Conservation (phyloP, 2,329 filamentous ascomycete genomes). For the Monosporascus sp. region DNA sequence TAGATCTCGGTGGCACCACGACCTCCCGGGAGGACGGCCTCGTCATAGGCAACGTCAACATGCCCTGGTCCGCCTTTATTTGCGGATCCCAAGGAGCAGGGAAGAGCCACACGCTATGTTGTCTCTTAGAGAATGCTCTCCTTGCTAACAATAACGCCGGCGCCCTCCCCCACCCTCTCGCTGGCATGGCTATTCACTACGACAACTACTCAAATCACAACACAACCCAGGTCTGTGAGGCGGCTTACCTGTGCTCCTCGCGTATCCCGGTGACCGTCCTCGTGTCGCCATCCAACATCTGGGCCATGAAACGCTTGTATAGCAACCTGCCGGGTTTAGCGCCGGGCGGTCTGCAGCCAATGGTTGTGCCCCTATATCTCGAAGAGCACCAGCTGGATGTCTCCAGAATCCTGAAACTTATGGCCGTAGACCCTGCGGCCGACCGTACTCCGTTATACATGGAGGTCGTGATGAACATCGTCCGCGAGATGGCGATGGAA, state of each 20-base stretch:
- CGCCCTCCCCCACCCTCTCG: constrained; percentile 35
- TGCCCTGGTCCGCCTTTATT: constrained; percentile 53
- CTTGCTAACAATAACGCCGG: constrained; percentile 30
- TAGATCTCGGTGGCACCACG: background rate
- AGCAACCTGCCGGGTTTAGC: constrained; percentile 24
- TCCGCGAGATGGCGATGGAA: constrained; percentile 41
- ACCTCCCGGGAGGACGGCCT: constrained; percentile 10
- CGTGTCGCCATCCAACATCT: constrained; percentile 39
- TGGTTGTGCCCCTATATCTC: constrained; percentile 38
- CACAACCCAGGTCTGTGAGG: constrained; percentile 37
- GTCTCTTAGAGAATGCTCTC: constrained; percentile 37
- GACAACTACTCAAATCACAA: constrained; percentile 32
- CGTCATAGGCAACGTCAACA: constrained; percentile 43
- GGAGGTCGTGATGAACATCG: constrained; percentile 29
- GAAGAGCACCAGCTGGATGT: constrained; percentile 40
- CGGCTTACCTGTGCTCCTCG: constrained; percentile 43
- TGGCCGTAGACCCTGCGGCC: constrained; percentile 37
- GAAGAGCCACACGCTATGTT: constrained; percentile 52
- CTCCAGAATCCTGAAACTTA: constrained; percentile 44
- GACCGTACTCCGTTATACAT: constrained; percentile 43
- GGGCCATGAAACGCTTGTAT: constrained; percentile 36
- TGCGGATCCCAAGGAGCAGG: constrained; percentile 56
- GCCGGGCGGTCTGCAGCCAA: constrained; percentile 22
- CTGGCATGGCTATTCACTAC: constrained; percentile 48
- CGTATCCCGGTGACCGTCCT: constrained; percentile 42